Percentiles rank a stretch among this genome's conserved stretches.
phyloP scores from a whole-genome alignment of 352 stramenopile genomes.

The Blastocystis sp. region DNA sequence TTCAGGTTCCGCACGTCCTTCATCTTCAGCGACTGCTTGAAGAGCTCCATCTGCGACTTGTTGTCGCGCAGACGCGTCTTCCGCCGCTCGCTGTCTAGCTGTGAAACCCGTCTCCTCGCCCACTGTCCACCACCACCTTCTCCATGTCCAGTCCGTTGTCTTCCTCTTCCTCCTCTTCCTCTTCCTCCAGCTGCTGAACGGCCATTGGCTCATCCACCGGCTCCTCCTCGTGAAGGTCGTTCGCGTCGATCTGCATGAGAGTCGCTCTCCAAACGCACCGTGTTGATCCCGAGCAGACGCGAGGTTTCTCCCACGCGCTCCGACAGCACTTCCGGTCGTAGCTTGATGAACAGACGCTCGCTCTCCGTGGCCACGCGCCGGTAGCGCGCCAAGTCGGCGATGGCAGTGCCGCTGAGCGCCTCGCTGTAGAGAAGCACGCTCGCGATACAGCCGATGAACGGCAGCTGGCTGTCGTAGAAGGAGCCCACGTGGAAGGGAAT shows the following conservation, averaged over 20 bases:
- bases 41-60: conserved; percentile 18
- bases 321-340: conserved; percentile 22
- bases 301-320: background rate
- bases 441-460: background rate
- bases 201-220: background rate
- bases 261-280: background rate
- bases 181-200: background rate
- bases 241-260: background rate
- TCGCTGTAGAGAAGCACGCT: conserved; percentile 17
- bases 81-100: background rate
- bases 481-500: conserved; percentile 4
- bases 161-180: background rate
- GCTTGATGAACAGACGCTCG: conserved; percentile 34
- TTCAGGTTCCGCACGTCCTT: background rate
- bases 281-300: background rate
- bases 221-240: background rate
- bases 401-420: background rate
- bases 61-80: conserved; percentile 13
- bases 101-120: background rate
- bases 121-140: conserved; percentile 20
- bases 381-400: conserved; percentile 32
- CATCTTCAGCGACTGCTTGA: background rate
- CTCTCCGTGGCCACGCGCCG: background rate
- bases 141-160: background rate
- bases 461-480: background rate